Evolutionary conservation across 306 rosid genomes (phyloP).

Genomic region (Gastrolobium villosum): DNA sequence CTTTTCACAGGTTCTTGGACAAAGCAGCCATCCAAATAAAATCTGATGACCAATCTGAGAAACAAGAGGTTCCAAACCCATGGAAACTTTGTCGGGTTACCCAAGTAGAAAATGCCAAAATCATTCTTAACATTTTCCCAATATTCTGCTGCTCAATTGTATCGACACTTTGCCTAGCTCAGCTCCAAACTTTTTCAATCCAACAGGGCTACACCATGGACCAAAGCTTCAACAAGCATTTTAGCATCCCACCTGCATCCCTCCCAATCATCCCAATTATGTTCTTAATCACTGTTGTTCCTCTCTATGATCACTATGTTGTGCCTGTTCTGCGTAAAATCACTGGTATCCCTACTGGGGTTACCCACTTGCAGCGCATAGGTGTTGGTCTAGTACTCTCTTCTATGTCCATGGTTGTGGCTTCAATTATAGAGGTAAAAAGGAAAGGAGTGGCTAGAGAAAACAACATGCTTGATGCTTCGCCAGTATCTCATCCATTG

Average conservation of each 20-base stretch:
- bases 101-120: conserved; percentile 96
- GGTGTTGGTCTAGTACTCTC: conserved; percentile 92
- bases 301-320: conserved; percentile 74
- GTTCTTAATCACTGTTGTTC: conserved; percentile 71
- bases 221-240: conserved; percentile 64
- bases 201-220: conserved; percentile 85
- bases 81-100: conserved; percentile 91
- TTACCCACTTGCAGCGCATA: conserved; percentile 80
- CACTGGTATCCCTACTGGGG: conserved; percentile 81
- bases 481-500: conserved; percentile 69
- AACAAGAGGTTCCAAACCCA: conserved; percentile 54
- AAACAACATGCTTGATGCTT: conserved; percentile 73
- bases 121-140: conserved; percentile 76
- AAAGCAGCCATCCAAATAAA: conserved; percentile 76
- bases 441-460: conserved; percentile 80
- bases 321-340: conserved; percentile 69
- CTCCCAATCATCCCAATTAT: conserved; percentile 81
- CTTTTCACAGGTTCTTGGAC: conserved; percentile 77
- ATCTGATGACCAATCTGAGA: conserved; percentile 43
- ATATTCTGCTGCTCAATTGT: conserved; percentile 85
- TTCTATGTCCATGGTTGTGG: conserved; percentile 82
- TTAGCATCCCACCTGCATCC: conserved; percentile 86
- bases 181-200: conserved; percentile 94
- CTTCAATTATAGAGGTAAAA: conserved; percentile 73
- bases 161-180: conserved; percentile 97